Conservation (phyloP, 2,329 filamentous ascomycete genomes). For the Colletotrichum zoysiae region DNA sequence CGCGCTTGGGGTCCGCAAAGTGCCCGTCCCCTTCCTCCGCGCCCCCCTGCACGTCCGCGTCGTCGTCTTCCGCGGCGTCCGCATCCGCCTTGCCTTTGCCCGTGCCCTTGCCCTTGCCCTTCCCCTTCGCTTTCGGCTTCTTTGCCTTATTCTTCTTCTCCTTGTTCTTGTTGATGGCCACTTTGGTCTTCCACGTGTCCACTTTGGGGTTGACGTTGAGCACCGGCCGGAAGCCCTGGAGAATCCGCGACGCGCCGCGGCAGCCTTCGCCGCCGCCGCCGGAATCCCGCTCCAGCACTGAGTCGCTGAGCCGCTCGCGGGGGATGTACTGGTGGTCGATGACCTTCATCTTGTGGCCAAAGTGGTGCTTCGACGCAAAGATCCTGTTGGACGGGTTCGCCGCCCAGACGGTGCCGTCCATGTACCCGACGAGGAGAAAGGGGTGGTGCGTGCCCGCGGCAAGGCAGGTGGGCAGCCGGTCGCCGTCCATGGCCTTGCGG, state of each 20-base stretch:
- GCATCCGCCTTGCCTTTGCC: conserved; percentile 42
- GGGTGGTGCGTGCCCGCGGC: conserved; percentile 65
- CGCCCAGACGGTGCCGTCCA: conserved; percentile 66
- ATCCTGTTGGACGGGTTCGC: conserved; percentile 60
- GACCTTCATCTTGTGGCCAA: conserved; percentile 57
- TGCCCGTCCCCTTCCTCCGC: conserved; percentile 44
- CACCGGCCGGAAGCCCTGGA: conserved; percentile 65
- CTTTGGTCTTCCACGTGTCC: conserved; percentile 56
- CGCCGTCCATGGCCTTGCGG: conserved; percentile 64
- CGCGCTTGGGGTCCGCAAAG: conserved; percentile 55
- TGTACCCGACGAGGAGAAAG: conserved; percentile 64
- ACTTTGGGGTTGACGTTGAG: conserved; percentile 61
- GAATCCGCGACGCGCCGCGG: conserved; percentile 63
- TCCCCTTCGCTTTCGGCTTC: conserved; percentile 52
- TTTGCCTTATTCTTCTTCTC: conserved; percentile 53
- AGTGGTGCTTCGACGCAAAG: conserved; percentile 54
- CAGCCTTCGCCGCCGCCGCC: background rate
- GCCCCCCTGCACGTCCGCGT: conserved; percentile 41
- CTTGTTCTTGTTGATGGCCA: conserved; percentile 52
- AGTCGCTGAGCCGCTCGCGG: conserved; percentile 46
- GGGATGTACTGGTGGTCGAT: conserved; percentile 68
- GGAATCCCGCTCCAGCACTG: background rate
- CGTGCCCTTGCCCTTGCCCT: conserved; percentile 50
- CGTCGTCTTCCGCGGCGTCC: conserved; percentile 49
- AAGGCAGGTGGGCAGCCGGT: conserved; percentile 64